These are phyloP conservation scores for Fusarium falciforme DNA, from an alignment of 2,329 filamentous ascomycete species.

Conservation along the genomic window DNA sequence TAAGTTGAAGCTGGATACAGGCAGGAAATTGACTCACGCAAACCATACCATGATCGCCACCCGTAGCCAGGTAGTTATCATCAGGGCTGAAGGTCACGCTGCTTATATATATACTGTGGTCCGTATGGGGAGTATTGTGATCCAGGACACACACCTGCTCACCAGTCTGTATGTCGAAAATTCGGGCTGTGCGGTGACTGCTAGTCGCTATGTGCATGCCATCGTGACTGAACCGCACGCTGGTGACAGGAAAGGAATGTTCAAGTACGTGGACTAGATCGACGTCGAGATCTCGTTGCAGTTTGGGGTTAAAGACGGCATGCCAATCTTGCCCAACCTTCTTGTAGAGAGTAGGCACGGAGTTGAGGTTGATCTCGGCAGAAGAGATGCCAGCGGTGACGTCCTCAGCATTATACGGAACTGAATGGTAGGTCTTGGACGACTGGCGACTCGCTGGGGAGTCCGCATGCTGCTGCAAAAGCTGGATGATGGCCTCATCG, in stretches of 20 bases:
- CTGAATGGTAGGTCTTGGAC: not conserved
- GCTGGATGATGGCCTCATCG: not conserved
- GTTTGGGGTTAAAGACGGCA: not conserved
- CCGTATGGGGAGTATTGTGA: not conserved
- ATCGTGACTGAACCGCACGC: not conserved
- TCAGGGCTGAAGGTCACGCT: not conserved
- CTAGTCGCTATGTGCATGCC: not conserved
- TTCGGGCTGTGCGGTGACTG: not conserved
- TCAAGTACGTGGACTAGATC: not conserved
- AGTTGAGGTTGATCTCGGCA: not conserved
- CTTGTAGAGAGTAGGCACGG: not conserved
- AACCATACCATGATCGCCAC: accelerated
- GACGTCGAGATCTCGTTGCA: not conserved
- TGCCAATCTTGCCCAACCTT: not conserved
- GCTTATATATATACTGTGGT: not conserved
- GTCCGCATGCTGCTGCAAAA: not conserved
- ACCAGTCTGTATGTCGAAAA: not conserved
- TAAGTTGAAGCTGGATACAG: not conserved
- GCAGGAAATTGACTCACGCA: not conserved
- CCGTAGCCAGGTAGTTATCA: not conserved
- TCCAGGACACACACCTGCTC: not conserved
- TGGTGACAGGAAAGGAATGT: not conserved
- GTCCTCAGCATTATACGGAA: accelerated
- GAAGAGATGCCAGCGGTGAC: not conserved
- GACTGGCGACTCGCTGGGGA: not conserved